Percentiles rank a stretch among this genome's conserved stretches.
These are phyloP conservation scores for Margaritispora aquatica DNA, from an alignment of 495 filamentous ascomycete genomes.

Conservation along the genomic window DNA sequence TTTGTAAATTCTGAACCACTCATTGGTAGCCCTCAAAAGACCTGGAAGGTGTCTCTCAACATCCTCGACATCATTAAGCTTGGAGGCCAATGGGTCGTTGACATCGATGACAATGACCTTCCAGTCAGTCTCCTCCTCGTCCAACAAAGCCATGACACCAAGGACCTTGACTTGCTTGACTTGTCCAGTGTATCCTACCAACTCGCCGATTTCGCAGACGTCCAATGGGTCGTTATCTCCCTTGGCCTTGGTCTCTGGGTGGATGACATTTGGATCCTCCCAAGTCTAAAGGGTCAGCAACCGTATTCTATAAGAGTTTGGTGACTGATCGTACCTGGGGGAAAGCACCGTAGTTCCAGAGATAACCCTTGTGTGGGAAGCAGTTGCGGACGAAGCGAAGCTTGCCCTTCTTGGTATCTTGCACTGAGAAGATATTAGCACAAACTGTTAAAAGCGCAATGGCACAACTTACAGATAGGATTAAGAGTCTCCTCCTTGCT, in stretches of 20 bases:
- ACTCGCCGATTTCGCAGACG: conserved; percentile 98
- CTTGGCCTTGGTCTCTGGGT: conserved; percentile 99
- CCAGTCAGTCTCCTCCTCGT: conserved; percentile 99
- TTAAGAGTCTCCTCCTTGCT: conserved; percentile 20
- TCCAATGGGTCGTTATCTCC: conserved; percentile 99
- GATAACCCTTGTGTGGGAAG: conserved; percentile 99
- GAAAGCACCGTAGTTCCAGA: conserved; percentile 99
- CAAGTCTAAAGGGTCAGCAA: conserved; percentile 63
- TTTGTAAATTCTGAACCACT: conserved; percentile 99
- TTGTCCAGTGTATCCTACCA: conserved; percentile 90
- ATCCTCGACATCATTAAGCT: conserved; percentile 98
- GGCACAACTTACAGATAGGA: conserved; percentile 17
- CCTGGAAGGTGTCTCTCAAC: conserved; percentile 98
- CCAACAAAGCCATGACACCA: conserved; percentile 97
- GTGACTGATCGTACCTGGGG: conserved; percentile 59
- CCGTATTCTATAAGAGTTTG: neutral
- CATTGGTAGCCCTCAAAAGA: conserved; percentile 93
- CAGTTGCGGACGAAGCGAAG: conserved; percentile 99
- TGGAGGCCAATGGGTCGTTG: conserved; percentile 91
- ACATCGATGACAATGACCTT: conserved; percentile 99
- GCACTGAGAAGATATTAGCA: conserved; percentile 82
- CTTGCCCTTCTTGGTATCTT: conserved; percentile 84
- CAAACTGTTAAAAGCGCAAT: no score
- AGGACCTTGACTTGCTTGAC: conserved; percentile 99
- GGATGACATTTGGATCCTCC: conserved; percentile 93